phyloP scores from a whole-genome alignment of 1,284 basidiomycete species.

The Erythrobasidium hasegawianum region DNA sequence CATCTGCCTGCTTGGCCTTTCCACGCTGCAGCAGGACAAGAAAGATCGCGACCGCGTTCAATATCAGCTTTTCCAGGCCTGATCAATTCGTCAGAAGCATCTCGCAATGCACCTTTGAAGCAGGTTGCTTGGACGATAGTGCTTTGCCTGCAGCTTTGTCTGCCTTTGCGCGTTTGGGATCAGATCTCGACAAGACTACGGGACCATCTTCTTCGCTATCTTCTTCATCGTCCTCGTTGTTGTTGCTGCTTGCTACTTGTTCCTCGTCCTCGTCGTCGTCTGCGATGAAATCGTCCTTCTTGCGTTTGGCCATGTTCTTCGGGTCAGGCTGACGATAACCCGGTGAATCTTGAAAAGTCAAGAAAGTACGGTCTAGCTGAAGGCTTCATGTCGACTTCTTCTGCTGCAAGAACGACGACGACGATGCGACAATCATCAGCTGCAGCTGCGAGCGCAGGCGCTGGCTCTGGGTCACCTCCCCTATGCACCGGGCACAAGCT shows the following conservation, averaged over 20 bases:
- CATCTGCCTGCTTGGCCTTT: constrained; percentile 4
- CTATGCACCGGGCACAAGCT: neutral
- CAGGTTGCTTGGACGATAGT: constrained; percentile 3
- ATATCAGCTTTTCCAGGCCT: no score
- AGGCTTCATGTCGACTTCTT: neutral
- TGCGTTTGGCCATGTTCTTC: neutral
- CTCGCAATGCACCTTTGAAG: constrained; percentile 11
- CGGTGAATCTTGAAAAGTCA: no score
- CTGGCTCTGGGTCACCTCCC: no score
- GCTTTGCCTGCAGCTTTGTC: neutral
- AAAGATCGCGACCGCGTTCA: no score
- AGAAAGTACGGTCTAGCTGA: no score
- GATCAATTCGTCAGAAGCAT: no score
- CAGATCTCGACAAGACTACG: constrained; percentile 4
- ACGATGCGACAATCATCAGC: no score
- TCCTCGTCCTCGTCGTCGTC: constrained; percentile 13
- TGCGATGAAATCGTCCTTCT: constrained; percentile 14
- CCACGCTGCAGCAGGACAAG: neutral
- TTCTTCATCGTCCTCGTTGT: constrained; percentile 1
- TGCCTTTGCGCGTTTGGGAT: neutral
- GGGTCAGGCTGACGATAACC: no score
- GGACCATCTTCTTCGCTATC: constrained; percentile 2
- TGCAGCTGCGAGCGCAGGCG: neutral
- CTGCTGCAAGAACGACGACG: neutral
- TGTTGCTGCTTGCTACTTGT: constrained; percentile 2